phyloP scores from a whole-genome alignment of 345 rosid genomes.

The Gossypium longicalyx region DNA sequence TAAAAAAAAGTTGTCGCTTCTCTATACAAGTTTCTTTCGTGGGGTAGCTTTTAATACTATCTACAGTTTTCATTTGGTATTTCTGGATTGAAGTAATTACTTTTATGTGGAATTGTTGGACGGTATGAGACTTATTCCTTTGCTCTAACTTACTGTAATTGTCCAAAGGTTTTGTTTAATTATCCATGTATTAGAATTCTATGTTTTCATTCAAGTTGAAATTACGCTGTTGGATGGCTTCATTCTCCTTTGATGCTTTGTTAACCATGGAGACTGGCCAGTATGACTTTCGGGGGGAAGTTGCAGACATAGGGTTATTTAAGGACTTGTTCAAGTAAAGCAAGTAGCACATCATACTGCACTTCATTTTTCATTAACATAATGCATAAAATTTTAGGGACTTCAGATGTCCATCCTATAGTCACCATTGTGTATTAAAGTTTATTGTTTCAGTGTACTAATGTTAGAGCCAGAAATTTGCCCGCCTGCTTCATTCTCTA shows the following conservation, averaged over 20 bases:
- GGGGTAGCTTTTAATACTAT: neutral
- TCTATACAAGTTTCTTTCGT: neutral
- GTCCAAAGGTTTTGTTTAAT: neutral
- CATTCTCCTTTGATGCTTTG: neutral
- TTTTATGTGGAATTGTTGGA: neutral
- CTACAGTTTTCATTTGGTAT: neutral
- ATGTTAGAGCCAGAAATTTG: neutral
- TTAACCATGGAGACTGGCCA: neutral
- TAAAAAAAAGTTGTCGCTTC: neutral
- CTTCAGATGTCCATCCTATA: neutral
- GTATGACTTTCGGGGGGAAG: neutral
- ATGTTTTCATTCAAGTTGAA: neutral
- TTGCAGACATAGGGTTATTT: neutral
- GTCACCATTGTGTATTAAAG: neutral
- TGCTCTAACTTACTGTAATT: neutral
- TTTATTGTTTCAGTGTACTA: neutral
- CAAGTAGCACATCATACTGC: neutral
- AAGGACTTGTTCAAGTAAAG: neutral
- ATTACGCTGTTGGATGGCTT: neutral
- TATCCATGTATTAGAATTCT: neutral
- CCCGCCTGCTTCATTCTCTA: neutral
- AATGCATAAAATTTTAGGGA: neutral
- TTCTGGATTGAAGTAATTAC: neutral
- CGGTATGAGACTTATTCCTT: neutral
- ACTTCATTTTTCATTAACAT: neutral